These are phyloP conservation scores for Carallia pectinifolia DNA, from an alignment of 345 rosid genomes.

Conservation along the genomic window DNA sequence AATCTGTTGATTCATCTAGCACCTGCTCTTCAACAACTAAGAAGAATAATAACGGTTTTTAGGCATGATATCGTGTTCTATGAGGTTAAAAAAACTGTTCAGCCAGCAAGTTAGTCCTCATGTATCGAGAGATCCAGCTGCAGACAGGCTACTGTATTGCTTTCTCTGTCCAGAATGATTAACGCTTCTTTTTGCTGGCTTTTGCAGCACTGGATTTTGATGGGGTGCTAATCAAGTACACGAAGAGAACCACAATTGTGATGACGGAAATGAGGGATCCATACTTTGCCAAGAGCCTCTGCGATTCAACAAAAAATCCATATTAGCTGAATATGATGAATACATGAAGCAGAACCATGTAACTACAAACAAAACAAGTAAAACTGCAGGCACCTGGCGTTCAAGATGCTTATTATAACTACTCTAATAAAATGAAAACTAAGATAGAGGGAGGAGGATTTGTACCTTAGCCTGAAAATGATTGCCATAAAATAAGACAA, in stretches of 20 bases:
- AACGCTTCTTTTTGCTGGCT: conserved; percentile 89
- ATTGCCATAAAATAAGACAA: conserved; percentile 38
- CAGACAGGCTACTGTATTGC: background rate
- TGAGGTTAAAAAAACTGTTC: background rate
- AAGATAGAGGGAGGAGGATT: conserved; percentile 3
- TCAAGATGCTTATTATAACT: background rate
- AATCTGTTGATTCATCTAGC: conserved; percentile 7
- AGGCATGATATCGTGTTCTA: too few relatives aligned
- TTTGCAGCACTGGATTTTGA: conserved; percentile 64
- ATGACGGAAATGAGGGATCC: conserved; percentile 84
- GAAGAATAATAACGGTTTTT: too few relatives aligned
- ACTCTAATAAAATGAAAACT: background rate
- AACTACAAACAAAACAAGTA: background rate
- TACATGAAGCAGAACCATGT: too few relatives aligned
- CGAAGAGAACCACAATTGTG: conserved; percentile 62
- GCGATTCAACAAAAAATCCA: conserved; percentile 25
- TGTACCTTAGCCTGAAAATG: conserved; percentile 83
- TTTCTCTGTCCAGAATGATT: background rate
- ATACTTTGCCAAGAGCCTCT: conserved; percentile 79
- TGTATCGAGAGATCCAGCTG: background rate
- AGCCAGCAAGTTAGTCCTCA: background rate
- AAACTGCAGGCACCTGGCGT: background rate
- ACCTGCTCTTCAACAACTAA: background rate
- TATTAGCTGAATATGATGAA: background rate
- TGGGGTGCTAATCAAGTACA: conserved; percentile 61